phyloP scores from a whole-genome alignment of 2,329 filamentous ascomycete species.

The Aspergillus amoenus region DNA sequence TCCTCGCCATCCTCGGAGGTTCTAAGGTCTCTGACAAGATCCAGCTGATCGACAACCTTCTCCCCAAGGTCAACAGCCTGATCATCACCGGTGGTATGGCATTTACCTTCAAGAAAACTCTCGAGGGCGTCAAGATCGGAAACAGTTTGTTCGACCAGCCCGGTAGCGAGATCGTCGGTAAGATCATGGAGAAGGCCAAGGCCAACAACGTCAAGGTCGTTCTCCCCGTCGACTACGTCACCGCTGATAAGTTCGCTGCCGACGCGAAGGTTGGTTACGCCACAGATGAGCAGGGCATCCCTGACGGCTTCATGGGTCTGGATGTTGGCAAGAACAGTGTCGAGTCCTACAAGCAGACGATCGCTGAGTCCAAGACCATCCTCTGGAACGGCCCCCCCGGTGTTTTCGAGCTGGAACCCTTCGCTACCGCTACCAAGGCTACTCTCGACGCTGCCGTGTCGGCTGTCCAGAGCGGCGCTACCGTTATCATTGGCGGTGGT shows the following conservation, averaged over 20 bases:
- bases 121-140: constrained; percentile 85
- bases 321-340: constrained; percentile 90
- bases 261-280: constrained; percentile 79
- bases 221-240: constrained; percentile 92
- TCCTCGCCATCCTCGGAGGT: constrained; percentile 97
- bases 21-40: constrained; percentile 99
- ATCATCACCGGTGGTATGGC: constrained; percentile 98
- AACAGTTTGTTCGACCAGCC: constrained; percentile 90
- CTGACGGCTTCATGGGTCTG: constrained; percentile 96
- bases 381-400: constrained; percentile 98
- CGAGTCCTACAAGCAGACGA: constrained; percentile 83
- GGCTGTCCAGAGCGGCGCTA: constrained; percentile 79
- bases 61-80: constrained; percentile 95
- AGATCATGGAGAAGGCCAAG: constrained; percentile 93
- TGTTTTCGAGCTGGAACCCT: constrained; percentile 96
- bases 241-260: constrained; percentile 88
- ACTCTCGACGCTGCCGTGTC: constrained; percentile 86
- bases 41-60: constrained; percentile 97
- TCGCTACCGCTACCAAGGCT: constrained; percentile 86
- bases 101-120: constrained; percentile 99
- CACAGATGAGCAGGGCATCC: constrained; percentile 84
- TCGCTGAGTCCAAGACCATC: constrained; percentile 87
- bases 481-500: constrained; percentile 97
- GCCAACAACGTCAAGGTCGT: constrained; percentile 94
- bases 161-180: constrained; percentile 84